Evolutionary conservation across 2,329 filamentous ascomycete genomes (phyloP).

Genomic region (Exophiala calicioides): DNA sequence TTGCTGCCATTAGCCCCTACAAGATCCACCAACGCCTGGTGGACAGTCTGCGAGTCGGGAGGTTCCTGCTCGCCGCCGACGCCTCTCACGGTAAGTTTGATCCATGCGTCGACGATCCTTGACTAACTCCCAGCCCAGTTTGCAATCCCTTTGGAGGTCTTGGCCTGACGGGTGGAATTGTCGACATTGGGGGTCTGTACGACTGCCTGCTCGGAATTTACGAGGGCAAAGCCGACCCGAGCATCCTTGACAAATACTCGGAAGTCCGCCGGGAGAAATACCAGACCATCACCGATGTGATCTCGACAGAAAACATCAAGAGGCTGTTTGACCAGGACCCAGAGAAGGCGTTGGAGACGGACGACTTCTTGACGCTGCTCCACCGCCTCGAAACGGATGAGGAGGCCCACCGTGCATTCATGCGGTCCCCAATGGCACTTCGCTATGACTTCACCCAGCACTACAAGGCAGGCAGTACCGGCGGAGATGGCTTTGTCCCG

Average conservation of each 20-base stretch:
- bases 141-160: constrained; percentile 60
- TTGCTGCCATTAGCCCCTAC: constrained; percentile 62
- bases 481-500: constrained; percentile 7
- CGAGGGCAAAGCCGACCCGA: constrained; percentile 40
- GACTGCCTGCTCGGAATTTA: constrained; percentile 57
- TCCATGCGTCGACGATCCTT: background rate
- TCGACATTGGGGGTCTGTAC: constrained; percentile 62
- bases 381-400: constrained; percentile 37
- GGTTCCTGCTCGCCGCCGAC: constrained; percentile 60
- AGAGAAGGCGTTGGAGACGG: constrained; percentile 39
- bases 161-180: constrained; percentile 64
- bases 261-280: constrained; percentile 44
- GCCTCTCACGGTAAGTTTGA: constrained; percentile 53
- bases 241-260: constrained; percentile 48
- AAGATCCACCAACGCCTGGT: constrained; percentile 64
- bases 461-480: constrained; percentile 14
- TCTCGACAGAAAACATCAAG: constrained; percentile 46
- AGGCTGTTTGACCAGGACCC: constrained; percentile 40
- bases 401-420: constrained; percentile 27
- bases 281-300: constrained; percentile 41
- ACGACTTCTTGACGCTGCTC: constrained; percentile 41
- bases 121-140: constrained; percentile 11
- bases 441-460: constrained; percentile 28
- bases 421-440: constrained; percentile 19
- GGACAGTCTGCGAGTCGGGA: constrained; percentile 57